Evolutionary conservation across 306 rosid genomes (phyloP), one percentile per base, ranked within the genome.

Genomic region (Vigna radiata): DNA sequence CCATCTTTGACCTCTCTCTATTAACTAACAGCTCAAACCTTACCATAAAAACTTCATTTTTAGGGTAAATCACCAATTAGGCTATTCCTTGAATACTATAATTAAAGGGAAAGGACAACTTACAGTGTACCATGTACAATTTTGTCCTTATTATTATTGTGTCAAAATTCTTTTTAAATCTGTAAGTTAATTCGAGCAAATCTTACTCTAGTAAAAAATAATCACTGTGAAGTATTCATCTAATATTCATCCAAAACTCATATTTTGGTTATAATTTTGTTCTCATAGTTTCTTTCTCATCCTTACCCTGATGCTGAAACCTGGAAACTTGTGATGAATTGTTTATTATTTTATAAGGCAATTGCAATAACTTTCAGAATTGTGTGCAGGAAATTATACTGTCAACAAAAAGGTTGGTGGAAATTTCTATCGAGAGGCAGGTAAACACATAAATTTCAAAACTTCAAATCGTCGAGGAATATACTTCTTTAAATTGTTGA

Each of bases 401-500:
- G 11, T 15, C 39, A 25, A 50, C 59, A 82, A 59, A 23, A 66
- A 5, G 39, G 68, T 54, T 21, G 68, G 44, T 18, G 43, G 33
- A 39, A 36, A 71, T 76, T 80, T 58, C 55, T 66, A 70, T 72
- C 50, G 63, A 41, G 87, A 71, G 25, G 87, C 72, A 70, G 84
- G 82, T 85, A 69, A 49, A 58, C 36, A 65, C 83, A 54, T 64
- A 50, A 43, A 70, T 56, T 56, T 79, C 77, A 64, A 78, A 54
- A 74, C 78, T 56, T 61, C 41, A 62, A 73, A 25, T 52, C 7
- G 62, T 78, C 16, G 72, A 63, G 74, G 80, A 70, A 67, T 49
- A 77, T 44, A 70, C 43, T 50, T 72, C 47, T 75, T 65, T 27
- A 49, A 82, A 74, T 56, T 70, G 80, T 79, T 76, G 84, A 53